Evolutionary conservation across 495 filamentous ascomycete species (phyloP).

Genomic region (Neurospora cerealis): DNA sequence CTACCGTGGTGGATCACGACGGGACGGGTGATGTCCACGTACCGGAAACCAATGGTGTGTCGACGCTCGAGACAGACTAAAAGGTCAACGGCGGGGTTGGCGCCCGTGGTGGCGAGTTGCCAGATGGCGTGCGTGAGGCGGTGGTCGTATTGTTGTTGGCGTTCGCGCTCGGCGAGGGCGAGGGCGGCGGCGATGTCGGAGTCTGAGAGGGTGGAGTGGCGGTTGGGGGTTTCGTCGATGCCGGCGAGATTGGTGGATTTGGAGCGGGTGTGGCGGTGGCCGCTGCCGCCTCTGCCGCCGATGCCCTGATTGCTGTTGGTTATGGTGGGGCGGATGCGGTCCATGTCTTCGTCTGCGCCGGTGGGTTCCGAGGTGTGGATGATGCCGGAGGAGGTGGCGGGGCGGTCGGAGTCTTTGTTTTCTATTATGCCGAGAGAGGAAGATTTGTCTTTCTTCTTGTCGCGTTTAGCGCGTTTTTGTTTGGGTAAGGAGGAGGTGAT

Average conservation of each 20-base stretch:
- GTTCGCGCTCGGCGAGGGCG: slow-evolving; percentile 45
- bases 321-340: slow-evolving; percentile 22
- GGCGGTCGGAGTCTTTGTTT: background rate
- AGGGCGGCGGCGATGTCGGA: slow-evolving; percentile 17
- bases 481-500: slow-evolving; percentile 71
- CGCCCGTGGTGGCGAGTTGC: slow-evolving; percentile 84
- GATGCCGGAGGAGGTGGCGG: background rate
- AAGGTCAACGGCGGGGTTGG: slow-evolving; percentile 89
- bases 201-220: slow-evolving; percentile 15
- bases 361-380: background rate
- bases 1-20: slow-evolving; percentile 93
- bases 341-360: slow-evolving; percentile 28
- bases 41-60: slow-evolving; percentile 89
- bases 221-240: slow-evolving; percentile 18
- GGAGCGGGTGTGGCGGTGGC: slow-evolving; percentile 20
- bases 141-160: slow-evolving; percentile 72
- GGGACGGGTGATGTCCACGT: slow-evolving; percentile 84
- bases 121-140: slow-evolving; percentile 87
- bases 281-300: slow-evolving; percentile 6
- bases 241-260: slow-evolving; percentile 18
- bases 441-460: slow-evolving; percentile 30
- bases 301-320: slow-evolving; percentile 13
- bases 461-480: slow-evolving; percentile 47
- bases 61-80: slow-evolving; percentile 86
- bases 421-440: background rate